phyloP scores from a whole-genome alignment of 768 basidiomycete species.

The Russula emetica region DNA sequence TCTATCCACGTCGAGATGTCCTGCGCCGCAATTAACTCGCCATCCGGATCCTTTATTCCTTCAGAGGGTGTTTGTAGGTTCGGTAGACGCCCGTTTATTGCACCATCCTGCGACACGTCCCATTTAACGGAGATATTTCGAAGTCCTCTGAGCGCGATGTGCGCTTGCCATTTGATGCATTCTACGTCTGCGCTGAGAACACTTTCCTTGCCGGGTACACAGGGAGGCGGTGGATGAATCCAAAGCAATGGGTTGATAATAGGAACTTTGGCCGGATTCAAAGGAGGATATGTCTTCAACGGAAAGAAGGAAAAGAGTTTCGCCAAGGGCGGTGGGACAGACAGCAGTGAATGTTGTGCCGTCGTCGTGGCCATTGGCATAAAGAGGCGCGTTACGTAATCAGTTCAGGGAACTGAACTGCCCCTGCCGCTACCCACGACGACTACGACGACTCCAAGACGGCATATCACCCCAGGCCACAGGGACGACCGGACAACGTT shows the following conservation, averaged over 20 bases:
- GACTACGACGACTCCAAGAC: neutral
- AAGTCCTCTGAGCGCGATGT: constrained; percentile 64
- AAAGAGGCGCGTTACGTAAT: constrained; percentile 4
- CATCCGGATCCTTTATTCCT: constrained; percentile 34
- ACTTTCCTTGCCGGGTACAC: constrained; percentile 23
- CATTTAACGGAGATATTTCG: constrained; percentile 52
- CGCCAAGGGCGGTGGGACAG: constrained; percentile 18
- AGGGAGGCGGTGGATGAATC: constrained; percentile 49
- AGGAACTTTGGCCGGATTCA: constrained; percentile 13
- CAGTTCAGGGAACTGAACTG: neutral
- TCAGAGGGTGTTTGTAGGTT: constrained; percentile 56
- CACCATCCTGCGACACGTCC: constrained; percentile 67
- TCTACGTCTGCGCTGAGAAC: constrained; percentile 73
- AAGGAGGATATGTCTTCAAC: constrained; percentile 30
- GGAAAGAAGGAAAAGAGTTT: constrained; percentile 29
- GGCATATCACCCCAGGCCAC: neutral
- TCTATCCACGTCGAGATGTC: constrained; percentile 75
- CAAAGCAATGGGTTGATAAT: constrained; percentile 53
- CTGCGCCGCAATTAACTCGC: constrained; percentile 58
- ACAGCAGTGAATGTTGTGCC: constrained; percentile 1
- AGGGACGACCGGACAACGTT: neutral
- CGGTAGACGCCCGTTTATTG: constrained; percentile 62
- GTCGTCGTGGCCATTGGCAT: constrained; percentile 25
- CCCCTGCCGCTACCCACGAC: neutral
- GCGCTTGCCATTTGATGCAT: constrained; percentile 89